A percentile compares a stretch with the other conserved stretches of the same genome.
These are phyloP conservation scores for Quercus alba DNA, from an alignment of 306 rosid genomes.

Conservation along the genomic window DNA sequence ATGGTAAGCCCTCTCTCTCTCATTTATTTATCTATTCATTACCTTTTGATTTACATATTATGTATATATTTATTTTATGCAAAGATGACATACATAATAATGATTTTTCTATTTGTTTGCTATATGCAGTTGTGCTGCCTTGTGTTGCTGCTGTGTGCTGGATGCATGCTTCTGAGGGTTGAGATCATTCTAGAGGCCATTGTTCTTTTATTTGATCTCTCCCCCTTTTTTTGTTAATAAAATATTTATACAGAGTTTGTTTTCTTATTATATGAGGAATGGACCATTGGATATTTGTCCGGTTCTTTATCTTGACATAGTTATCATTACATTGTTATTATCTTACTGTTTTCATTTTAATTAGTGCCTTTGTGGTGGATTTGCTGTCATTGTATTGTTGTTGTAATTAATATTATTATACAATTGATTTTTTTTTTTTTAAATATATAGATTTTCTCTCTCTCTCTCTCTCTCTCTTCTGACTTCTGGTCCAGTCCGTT, in stretches of 20 bases:
- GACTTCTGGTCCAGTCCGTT: no score
- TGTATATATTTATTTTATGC: background rate
- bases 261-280: background rate
- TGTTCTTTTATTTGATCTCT: background rate
- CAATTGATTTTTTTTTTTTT: no score
- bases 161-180: slow-evolving; percentile 60
- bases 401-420: no score
- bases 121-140: slow-evolving; percentile 56
- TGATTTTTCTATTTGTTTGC: background rate
- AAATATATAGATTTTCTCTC: no score
- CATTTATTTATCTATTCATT: background rate
- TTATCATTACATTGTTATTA: background rate
- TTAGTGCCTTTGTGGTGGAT: no score
- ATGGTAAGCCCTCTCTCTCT: slow-evolving; percentile 39
- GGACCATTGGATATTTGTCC: background rate
- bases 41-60: background rate
- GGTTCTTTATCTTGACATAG: no score
- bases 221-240: background rate
- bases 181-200: background rate
- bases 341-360: background rate
- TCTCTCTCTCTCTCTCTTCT: no score
- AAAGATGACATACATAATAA: background rate
- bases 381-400: no score
- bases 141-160: slow-evolving; percentile 22
- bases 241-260: background rate